Conservation (phyloP, 805 yeast species). For the Isabelozyma pseudorhagii region DNA sequence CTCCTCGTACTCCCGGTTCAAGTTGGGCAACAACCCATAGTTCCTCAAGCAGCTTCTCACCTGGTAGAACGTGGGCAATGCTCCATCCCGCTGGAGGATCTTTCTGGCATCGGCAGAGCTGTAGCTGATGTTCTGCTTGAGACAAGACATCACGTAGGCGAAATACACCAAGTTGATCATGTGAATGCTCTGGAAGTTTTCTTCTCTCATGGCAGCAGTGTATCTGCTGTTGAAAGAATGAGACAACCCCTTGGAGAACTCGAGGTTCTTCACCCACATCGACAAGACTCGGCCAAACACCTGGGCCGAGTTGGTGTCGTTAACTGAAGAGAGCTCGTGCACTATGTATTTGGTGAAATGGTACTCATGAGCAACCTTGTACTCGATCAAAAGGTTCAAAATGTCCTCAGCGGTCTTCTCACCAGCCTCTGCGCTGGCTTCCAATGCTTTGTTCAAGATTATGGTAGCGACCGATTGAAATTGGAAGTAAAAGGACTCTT, state of each 20-base stretch:
- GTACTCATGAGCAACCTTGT: constrained; percentile 31
- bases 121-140: constrained; percentile 18
- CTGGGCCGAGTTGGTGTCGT: constrained; percentile 7
- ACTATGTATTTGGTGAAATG: constrained; percentile 24
- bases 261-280: constrained; percentile 33
- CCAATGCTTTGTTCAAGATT: constrained; percentile 16
- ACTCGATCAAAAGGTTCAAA: constrained; percentile 23
- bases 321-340: constrained; percentile 11
- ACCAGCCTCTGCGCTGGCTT: constrained; percentile 7
- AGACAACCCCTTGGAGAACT: constrained; percentile 13
- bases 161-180: constrained; percentile 27
- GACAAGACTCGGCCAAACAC: constrained; percentile 23
- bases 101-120: constrained; percentile 20
- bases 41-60: constrained; percentile 13
- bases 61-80: constrained; percentile 1
- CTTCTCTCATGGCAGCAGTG: constrained; percentile 4
- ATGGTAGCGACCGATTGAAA: constrained; percentile 27
- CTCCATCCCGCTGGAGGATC: constrained; percentile 19
- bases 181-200: constrained; percentile 3
- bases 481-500: constrained; percentile 17
- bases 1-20: constrained; percentile 2
- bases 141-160: constrained; percentile 30
- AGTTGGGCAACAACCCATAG: constrained; percentile 1
- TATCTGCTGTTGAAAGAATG: constrained; percentile 3
- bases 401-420: constrained; percentile 15